A percentile compares a stretch with the other conserved stretches of the same genome.
Evolutionary conservation across 2,329 filamentous ascomycete species (phyloP).

Genomic region (Exophiala xenobiotica): DNA sequence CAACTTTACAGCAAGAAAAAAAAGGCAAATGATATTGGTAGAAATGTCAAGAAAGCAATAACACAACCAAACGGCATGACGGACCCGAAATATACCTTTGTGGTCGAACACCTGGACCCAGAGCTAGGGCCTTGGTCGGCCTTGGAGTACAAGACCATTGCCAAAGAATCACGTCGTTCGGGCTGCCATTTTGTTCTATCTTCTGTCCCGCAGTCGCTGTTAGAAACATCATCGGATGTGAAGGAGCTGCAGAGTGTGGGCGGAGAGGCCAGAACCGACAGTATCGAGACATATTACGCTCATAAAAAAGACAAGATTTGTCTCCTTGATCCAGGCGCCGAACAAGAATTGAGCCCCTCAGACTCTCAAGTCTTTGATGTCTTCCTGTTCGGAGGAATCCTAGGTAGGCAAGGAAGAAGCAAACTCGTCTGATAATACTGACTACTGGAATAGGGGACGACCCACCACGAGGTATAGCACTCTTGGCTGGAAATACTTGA

Average conservation of each 20-base stretch:
- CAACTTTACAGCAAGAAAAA: too few relatives aligned
- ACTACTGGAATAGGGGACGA: slow-evolving; percentile 68
- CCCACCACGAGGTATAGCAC: slow-evolving; percentile 65
- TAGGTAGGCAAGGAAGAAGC: slow-evolving; percentile 58
- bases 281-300: slow-evolving; percentile 79
- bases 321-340: slow-evolving; percentile 81
- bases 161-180: slow-evolving; percentile 69
- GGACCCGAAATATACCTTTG: slow-evolving; percentile 66
- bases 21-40: too few relatives aligned
- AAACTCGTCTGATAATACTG: neutral
- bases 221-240: slow-evolving; percentile 59
- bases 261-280: slow-evolving; percentile 69
- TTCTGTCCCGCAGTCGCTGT: slow-evolving; percentile 69
- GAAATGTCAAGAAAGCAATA: neutral
- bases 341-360: slow-evolving; percentile 75
- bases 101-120: slow-evolving; percentile 94
- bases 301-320: slow-evolving; percentile 75
- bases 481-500: neutral
- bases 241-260: slow-evolving; percentile 57
- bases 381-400: slow-evolving; percentile 93
- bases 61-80: slow-evolving; percentile 30
- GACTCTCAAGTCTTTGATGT: slow-evolving; percentile 83
- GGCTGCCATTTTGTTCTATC: slow-evolving; percentile 76
- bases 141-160: slow-evolving; percentile 87
- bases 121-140: slow-evolving; percentile 93